A percentile compares a stretch with the other conserved stretches of the same genome.
These are phyloP conservation scores for Obelidium mucronatum DNA, from an alignment of 192 early-diverging fungal genomes.

Conservation along the genomic window DNA sequence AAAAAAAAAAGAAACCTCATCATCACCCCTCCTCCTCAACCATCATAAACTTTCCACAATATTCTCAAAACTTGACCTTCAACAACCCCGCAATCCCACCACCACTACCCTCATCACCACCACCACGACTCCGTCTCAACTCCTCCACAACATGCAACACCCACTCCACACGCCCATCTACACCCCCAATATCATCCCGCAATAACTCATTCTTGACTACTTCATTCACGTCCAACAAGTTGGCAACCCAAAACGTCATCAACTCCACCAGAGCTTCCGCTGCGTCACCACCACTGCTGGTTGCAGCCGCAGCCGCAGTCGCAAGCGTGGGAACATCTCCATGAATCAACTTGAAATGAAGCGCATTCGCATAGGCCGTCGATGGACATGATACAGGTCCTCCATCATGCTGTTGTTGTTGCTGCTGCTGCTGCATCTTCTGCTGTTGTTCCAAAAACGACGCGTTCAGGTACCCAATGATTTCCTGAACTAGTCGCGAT, in stretches of 20 bases:
- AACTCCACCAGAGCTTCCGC: no score
- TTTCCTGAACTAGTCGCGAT: not conserved
- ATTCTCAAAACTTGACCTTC: not conserved
- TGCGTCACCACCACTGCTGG: no score
- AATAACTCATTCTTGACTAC: slow-evolving; percentile 22
- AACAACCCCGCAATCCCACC: not conserved
- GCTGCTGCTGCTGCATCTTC: no score
- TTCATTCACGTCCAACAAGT: slow-evolving; percentile 14
- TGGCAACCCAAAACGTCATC: slow-evolving; percentile 19
- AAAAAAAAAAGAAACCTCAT: not conserved
- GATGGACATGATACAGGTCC: no score
- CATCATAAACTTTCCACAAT: no score
- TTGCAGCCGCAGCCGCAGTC: no score
- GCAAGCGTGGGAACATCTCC: slow-evolving; percentile 8
- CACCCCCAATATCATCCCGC: slow-evolving; percentile 21
- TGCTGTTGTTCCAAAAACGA: not conserved
- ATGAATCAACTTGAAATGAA: slow-evolving; percentile 23
- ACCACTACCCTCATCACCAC: slow-evolving; percentile 1
- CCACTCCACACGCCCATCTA: slow-evolving; percentile 17
- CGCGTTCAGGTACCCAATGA: not conserved
- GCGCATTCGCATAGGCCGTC: no score
- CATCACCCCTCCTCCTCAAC: no score
- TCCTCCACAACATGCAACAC: slow-evolving; percentile 12
- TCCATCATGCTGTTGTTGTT: no score
- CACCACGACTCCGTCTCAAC: not conserved